Percentiles rank a stretch among this genome's conserved stretches.
Evolutionary conservation across 2,329 filamentous ascomycete genomes (phyloP).

Genomic region (Paraphoma sp.): DNA sequence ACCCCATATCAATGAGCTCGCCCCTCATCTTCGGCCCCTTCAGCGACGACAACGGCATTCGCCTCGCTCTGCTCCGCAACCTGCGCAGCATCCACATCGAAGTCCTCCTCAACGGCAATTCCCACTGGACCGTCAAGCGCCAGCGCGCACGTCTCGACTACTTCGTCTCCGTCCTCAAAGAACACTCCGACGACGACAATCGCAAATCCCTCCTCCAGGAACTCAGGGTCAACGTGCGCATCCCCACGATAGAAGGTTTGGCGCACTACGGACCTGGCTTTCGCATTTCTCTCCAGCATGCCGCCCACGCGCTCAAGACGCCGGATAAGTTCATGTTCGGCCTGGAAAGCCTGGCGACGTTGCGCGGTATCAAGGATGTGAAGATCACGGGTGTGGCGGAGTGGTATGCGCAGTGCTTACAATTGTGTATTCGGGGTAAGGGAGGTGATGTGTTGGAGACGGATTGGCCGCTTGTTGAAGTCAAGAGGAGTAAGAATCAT

Average conservation of each 20-base stretch:
- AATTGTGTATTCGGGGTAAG: slow-evolving; percentile 26
- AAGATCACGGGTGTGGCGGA: slow-evolving; percentile 18
- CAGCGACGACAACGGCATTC: slow-evolving; percentile 1
- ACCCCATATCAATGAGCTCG: slow-evolving; percentile 15
- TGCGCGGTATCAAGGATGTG: slow-evolving; percentile 25
- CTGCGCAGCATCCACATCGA: slow-evolving; percentile 23
- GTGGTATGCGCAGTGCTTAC: slow-evolving; percentile 28
- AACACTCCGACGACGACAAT: slow-evolving; percentile 22
- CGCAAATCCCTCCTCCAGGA: slow-evolving; percentile 21
- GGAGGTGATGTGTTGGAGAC: slow-evolving; percentile 20
- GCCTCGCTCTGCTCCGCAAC: slow-evolving; percentile 24
- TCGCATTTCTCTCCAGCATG: background rate
- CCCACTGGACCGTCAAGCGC: slow-evolving; percentile 19
- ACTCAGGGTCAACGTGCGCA: slow-evolving; percentile 9
- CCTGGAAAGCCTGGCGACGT: slow-evolving; percentile 21
- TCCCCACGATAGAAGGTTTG: background rate
- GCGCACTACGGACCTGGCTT: too few relatives aligned
- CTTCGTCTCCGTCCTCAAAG: slow-evolving; percentile 27
- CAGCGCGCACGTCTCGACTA: slow-evolving; percentile 25
- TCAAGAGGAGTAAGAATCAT: slow-evolving; percentile 2
- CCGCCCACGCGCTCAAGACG: background rate
- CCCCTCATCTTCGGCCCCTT: slow-evolving; percentile 26
- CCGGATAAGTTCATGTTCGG: slow-evolving; percentile 21
- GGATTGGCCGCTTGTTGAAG: slow-evolving; percentile 23
- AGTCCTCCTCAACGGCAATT: background rate